Evolutionary conservation across 805 yeast species (phyloP).

Genomic region (Saccharomycopsis capsularis): DNA sequence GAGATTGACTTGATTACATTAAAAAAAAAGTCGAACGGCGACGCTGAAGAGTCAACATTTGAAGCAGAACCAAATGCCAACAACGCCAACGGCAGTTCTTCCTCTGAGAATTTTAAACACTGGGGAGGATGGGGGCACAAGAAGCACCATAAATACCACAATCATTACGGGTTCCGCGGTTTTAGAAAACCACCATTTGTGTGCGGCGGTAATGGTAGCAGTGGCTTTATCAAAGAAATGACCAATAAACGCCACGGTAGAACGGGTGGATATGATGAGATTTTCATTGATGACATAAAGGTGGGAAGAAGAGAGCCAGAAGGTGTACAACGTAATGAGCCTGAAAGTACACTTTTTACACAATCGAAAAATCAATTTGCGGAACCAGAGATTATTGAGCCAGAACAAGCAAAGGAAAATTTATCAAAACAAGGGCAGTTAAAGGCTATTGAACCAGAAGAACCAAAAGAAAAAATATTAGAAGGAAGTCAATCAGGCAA

Average conservation of each 20-base stretch:
- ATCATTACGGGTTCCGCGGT: too few species aligned
- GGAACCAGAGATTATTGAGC: too few species aligned
- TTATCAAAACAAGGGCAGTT: background rate
- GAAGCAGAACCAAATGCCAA: background rate
- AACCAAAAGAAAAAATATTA: too few species aligned
- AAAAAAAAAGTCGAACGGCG: background rate
- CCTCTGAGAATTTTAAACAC: background rate
- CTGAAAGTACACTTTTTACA: too few species aligned
- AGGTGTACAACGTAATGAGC: too few species aligned
- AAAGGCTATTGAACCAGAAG: background rate
- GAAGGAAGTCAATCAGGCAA: too few species aligned
- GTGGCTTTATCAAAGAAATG: background rate
- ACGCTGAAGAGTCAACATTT: background rate
- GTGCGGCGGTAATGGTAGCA: background rate
- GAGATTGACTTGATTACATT: conserved; percentile 18
- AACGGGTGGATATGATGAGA: background rate
- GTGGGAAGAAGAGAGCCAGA: background rate
- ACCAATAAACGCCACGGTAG: background rate
- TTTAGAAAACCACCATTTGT: background rate
- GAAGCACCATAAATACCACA: background rate
- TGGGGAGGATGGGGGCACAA: background rate
- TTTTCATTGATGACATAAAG: conserved; percentile 5
- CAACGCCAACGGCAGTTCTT: background rate
- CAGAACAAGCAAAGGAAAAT: background rate
- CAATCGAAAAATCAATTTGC: too few species aligned